These are phyloP conservation scores for Diaporthe batatas DNA, from an alignment of 2,329 filamentous ascomycete genomes.

Conservation along the genomic window DNA sequence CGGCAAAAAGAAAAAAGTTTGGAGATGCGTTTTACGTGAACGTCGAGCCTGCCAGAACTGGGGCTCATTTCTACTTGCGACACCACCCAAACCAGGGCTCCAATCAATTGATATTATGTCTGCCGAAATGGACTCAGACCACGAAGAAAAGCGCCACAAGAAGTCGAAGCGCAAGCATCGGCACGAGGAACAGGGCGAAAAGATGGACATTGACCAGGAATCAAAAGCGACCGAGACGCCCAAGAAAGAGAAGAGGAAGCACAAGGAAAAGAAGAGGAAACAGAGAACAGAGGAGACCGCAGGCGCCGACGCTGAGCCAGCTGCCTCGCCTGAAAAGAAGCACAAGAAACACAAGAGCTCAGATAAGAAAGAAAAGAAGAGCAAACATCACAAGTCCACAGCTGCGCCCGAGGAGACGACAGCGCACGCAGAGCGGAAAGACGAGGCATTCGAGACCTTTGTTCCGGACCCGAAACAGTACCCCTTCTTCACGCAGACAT, in stretches of 20 bases:
- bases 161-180: conserved; percentile 43
- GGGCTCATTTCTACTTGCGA: neutral
- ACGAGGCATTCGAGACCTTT: conserved; percentile 48
- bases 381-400: conserved; percentile 41
- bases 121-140: conserved; percentile 39
- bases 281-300: conserved; percentile 47
- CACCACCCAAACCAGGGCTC: neutral
- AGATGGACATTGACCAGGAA: conserved; percentile 41
- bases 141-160: conserved; percentile 41
- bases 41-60: neutral
- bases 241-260: conserved; percentile 45
- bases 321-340: conserved; percentile 36
- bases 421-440: neutral
- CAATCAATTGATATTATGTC: conserved; percentile 35
- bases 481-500: conserved; percentile 83
- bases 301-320: conserved; percentile 39
- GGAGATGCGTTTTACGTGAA: conserved; percentile 2
- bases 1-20: conserved; percentile 43
- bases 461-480: conserved; percentile 63
- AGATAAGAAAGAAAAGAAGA: conserved; percentile 46
- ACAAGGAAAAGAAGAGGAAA: conserved; percentile 52
- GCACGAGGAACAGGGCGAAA: conserved; percentile 41
- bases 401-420: conserved; percentile 22
- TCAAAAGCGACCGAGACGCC: conserved; percentile 26
- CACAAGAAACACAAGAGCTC: conserved; percentile 41